Base-by-base conservation (phyloP, 2,329 filamentous ascomycete species). In the Aspergillus fumigatus region DNA sequence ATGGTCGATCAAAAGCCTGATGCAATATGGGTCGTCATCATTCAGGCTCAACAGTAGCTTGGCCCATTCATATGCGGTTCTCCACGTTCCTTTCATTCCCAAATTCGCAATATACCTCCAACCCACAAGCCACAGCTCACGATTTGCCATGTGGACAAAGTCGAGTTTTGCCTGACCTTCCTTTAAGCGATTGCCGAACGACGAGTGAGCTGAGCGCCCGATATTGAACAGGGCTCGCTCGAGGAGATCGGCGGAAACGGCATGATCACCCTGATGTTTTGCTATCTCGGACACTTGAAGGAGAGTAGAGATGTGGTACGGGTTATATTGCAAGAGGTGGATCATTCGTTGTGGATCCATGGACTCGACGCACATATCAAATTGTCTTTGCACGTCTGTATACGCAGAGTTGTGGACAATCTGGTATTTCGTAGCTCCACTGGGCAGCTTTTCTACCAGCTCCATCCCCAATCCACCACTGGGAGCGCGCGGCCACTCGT, bases 221-320 rank as follows among this genome's bases (percentile, higher is more conserved):
- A 97, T 93, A 0, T 90, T 89, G 76, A 97, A 97, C 5, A 99
- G 82, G 0, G 93, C 92, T 48, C 94, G 84, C 75, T 97, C 93
- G 53, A 95, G 85, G 1, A 97, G 82, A 66, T 97, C 92, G 3
- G 90, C 88, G 0, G 93, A 87, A 3, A 94, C 84, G 1, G 92
- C 85, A 70, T 92, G 88, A 69, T 97, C 94, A 53, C 91, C 86
- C 69, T 97, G 91, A 63, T 96, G 89, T 70, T 94, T 93, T 11
- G 92, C 92, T 51, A 97, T 89, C 70, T 91, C 90, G 59, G 90
- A 95, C 27, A 96, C 92, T 70, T 97, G 92, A 23, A 97, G 85
- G n/a, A 97, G 82, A 2, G 90, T 92, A 1, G 91, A 94, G 63
- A 97, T 88, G 70, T 97, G 92, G 71, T 97, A 97, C 3, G 93